phyloP scores from a whole-genome alignment of 1,284 basidiomycete genomes.

The Leccinum solheimii region DNA sequence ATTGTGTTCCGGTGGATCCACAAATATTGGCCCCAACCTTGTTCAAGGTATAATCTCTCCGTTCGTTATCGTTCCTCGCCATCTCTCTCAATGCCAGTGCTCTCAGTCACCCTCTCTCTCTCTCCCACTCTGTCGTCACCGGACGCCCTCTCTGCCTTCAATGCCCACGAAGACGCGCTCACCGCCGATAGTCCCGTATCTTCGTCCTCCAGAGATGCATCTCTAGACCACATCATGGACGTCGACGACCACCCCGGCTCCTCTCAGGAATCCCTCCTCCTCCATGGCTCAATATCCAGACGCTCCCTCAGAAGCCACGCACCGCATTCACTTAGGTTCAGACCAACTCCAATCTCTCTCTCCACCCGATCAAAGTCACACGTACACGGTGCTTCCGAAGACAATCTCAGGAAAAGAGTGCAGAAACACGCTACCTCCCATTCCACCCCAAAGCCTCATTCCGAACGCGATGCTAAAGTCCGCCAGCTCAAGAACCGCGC shows the following conservation, averaged over 20 bases:
- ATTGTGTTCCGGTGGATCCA: constrained; percentile 17
- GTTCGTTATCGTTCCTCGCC: constrained; percentile 1
- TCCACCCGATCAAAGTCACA: constrained; percentile 30
- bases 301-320: constrained; percentile 32
- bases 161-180: constrained; percentile 31
- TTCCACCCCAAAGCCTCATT: constrained; percentile 20
- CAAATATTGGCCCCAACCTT: neutral
- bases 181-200: constrained; percentile 33
- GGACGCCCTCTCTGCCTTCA: constrained; percentile 32
- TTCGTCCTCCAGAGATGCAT: constrained; percentile 37
- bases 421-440: constrained; percentile 26
- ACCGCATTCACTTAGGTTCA: constrained; percentile 22
- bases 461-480: constrained; percentile 34
- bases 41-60: constrained; percentile 14
- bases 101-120: constrained; percentile 20
- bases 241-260: constrained; percentile 25
- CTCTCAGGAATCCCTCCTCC: constrained; percentile 32
- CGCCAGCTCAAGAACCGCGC: constrained; percentile 45
- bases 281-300: constrained; percentile 22
- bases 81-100: constrained; percentile 18
- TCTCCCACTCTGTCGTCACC: constrained; percentile 35
- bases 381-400: constrained; percentile 27
- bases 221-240: constrained; percentile 31
- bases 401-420: constrained; percentile 30
- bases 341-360: constrained; percentile 22